Evolutionary conservation across 2,329 filamentous ascomycete genomes (phyloP), one percentile per base, ranked within the genome.

Genomic region (Zymoseptoria tritici): DNA sequence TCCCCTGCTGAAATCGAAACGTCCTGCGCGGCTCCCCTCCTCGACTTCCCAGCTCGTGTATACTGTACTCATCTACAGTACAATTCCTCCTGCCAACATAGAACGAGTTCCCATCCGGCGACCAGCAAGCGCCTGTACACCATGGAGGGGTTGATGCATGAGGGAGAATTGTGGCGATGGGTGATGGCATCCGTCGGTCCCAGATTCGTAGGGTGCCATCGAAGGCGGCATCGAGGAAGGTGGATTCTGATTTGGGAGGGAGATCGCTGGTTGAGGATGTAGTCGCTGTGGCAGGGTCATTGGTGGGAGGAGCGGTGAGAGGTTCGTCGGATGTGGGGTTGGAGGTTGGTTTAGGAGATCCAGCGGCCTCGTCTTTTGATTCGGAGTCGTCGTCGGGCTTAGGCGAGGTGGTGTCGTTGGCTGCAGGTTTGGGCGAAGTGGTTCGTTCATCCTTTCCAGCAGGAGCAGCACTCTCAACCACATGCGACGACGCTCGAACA

Each of bases 121-220:
- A 93, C 94, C 94, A 99, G 77, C 91, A 96, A 0, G 91, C 91
- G 66, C 90, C 92, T 86, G 96, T 97, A 74, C 93, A 97, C 93
- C 93, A 99, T 0, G 93, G 94, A 1, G 94, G 93, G 0, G 91
- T 89, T 19, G 86, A 85, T 9, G 85, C 83, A 9, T 86, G 81
- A 19, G 89, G 90, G 1, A 81, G 80, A 59, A 97, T 93, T 26
- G 87, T 85, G 2, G 94, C 91, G 1, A 96, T 81, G 0, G 93
- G 88, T 42, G 87, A 83, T 1, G 83, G 83, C 63, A 89, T 84
- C 20, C 94, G 85, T 2, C 87, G 81, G 70, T 99, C 96, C 93
- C 94, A 99, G 65, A 99, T 85, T n/a, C 91, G 87, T 52, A 99
- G 80, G 0, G 86, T 87, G 57, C 93, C 92, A 75, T 97, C 89